Conservation (phyloP, 441 rosid species). For the Pelargonium citronellum region DNA sequence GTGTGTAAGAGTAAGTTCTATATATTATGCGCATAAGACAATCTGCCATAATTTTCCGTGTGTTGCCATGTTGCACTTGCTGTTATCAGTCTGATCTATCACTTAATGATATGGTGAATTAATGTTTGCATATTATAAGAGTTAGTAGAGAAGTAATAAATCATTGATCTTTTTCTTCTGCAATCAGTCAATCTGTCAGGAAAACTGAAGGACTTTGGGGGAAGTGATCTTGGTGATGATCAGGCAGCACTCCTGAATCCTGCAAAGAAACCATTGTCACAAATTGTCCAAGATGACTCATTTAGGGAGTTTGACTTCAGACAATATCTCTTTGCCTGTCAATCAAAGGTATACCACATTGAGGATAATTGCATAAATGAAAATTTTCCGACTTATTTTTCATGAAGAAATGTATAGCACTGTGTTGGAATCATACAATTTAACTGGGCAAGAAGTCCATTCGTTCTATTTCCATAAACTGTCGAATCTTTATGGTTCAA, state of each 20-base stretch:
- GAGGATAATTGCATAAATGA: background rate
- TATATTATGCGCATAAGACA: background rate
- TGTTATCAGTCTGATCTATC: background rate
- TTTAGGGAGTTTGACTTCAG: slow-evolving; percentile 93
- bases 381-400: background rate
- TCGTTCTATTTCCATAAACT: no score
- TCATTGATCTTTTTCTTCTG: slow-evolving; percentile 20
- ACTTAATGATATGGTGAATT: background rate
- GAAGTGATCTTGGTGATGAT: slow-evolving; percentile 84
- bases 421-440: background rate
- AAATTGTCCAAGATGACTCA: slow-evolving; percentile 89
- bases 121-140: slow-evolving; percentile 4
- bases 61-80: background rate
- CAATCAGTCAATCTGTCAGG: slow-evolving; percentile 63
- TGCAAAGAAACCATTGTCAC: slow-evolving; percentile 66
- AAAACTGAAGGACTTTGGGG: slow-evolving; percentile 86
- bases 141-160: slow-evolving; percentile 7
- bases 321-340: slow-evolving; percentile 92
- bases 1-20: background rate
- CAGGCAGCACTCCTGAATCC: slow-evolving; percentile 76
- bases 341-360: slow-evolving; percentile 65
- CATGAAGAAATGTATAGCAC: background rate
- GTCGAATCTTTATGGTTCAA: no score
- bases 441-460: no score
- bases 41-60: background rate